Evolutionary conservation across 1,284 basidiomycete genomes (phyloP).

Genomic region (Moniliella sp.): DNA sequence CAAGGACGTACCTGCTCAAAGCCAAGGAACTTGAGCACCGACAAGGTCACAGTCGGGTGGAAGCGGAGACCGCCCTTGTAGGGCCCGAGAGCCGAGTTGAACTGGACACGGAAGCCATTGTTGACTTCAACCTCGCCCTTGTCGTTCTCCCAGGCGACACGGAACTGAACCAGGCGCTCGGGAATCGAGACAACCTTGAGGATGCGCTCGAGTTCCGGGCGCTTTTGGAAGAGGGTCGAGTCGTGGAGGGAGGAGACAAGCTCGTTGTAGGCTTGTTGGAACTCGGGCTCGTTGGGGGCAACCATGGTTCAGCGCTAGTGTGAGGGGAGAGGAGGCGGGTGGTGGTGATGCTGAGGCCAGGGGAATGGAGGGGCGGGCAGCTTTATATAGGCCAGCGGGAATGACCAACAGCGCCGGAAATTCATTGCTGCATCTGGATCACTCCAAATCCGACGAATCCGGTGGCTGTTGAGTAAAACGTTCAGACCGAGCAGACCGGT

Average conservation of each 20-base stretch:
- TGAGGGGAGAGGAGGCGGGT: background rate
- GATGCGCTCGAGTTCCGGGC: conserved; percentile 52
- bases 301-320: conserved; percentile 5
- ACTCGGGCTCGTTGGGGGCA: conserved; percentile 40
- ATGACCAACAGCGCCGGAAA: too few relatives aligned
- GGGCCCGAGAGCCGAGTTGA: conserved; percentile 60
- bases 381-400: too few relatives aligned
- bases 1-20: too few relatives aligned
- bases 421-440: too few relatives aligned
- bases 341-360: background rate
- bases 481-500: too few relatives aligned
- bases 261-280: conserved; percentile 48
- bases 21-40: conserved; percentile 64
- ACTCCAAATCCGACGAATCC: too few relatives aligned
- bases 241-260: conserved; percentile 47
- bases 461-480: too few relatives aligned
- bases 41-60: conserved; percentile 60
- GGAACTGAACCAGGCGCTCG: conserved; percentile 46
- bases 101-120: conserved; percentile 54
- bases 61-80: conserved; percentile 65
- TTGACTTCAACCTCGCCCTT: conserved; percentile 44
- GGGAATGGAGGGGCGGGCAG: too few relatives aligned
- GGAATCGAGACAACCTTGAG: conserved; percentile 52
- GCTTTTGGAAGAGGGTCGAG: conserved; percentile 47
- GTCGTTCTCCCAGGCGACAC: conserved; percentile 47